Conservation (phyloP, 2,329 filamentous ascomycete genomes). For the Nectriaceae sp. region DNA sequence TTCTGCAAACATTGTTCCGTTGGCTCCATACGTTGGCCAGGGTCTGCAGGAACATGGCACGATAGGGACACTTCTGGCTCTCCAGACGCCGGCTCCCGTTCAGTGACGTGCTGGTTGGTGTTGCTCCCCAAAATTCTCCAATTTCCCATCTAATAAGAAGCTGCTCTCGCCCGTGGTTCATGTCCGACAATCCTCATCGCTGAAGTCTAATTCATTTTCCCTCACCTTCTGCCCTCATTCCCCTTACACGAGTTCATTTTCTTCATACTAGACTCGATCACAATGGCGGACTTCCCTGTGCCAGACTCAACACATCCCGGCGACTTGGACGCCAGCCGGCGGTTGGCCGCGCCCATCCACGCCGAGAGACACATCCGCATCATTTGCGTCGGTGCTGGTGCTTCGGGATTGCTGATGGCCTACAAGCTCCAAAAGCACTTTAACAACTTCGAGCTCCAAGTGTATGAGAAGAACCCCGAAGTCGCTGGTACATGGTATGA, state of each 20-base stretch:
- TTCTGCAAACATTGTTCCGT: neutral
- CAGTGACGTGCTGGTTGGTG: too few species aligned
- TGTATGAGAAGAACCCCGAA: constrained; percentile 59
- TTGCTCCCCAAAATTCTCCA: neutral
- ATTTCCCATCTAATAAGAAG: neutral
- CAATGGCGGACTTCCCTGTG: constrained; percentile 15
- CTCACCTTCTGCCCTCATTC: neutral
- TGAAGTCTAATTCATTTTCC: neutral
- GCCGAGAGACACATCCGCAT: constrained; percentile 22
- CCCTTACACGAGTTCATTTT: neutral
- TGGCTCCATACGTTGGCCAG: neutral
- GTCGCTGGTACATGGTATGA: constrained; percentile 62
- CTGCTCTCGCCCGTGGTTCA: neutral
- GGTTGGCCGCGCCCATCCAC: constrained; percentile 20
- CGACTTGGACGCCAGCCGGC: constrained; percentile 15
- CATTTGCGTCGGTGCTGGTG: constrained; percentile 16
- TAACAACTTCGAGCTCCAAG: constrained; percentile 14
- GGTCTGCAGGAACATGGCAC: neutral
- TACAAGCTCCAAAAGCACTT: constrained; percentile 19
- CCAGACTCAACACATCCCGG: constrained; percentile 15
- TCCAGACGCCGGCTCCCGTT: too few species aligned
- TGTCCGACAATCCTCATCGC: neutral
- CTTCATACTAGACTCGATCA: neutral
- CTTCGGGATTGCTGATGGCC: constrained; percentile 11
- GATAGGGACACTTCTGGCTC: neutral